Evolutionary conservation across 345 rosid genomes (phyloP), one percentile per base, ranked within the genome.

Genomic region (Pistacia integerrima): DNA sequence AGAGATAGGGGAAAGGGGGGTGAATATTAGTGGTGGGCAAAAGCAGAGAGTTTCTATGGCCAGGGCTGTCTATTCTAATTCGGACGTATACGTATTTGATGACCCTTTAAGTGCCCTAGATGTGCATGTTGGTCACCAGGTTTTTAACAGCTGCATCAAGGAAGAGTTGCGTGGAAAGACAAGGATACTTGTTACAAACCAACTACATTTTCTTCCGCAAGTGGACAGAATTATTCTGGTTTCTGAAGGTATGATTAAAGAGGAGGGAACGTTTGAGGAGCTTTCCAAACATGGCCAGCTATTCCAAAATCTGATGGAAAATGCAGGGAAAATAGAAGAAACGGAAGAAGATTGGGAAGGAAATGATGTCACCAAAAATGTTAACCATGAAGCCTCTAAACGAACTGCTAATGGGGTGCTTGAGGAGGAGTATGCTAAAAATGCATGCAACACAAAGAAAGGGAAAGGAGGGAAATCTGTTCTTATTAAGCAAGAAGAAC

Each of bases 21-120:
- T 96, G 64, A 96, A 96, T 84, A 90, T 96, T 41, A 96, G 99
- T 79, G 99, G 99, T 74, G 99, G 99, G 80, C 99, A 96, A 70
- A 96, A 96, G 86, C 99, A 93, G 84, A 93, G 99, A 85, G 91
- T 96, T 80, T 93, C 99, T 59, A 90, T 96, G 97, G 99, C 99
- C 55, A 89, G 99, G 78, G 99, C 99, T 78, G 89, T 96, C 72
- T 96, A 96, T 85, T 88, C 99, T 64, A 84, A 91, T 78, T 88
- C 98, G 11, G 99, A 96, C 74, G 90, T 96, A 4, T 96, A 91
- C 78, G 88, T 96, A 82, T 93, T 96, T 75, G 99, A 96, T 86
- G 99, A 96, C 71, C 99, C 99, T 72, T 87, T 96, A 76, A 96
- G 98, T 88, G 97, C 99, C 74, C 85, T 96, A 8, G 99, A 96